Base-by-base conservation (phyloP, 805 yeast species). In the Brettanomyces nanus region DNA sequence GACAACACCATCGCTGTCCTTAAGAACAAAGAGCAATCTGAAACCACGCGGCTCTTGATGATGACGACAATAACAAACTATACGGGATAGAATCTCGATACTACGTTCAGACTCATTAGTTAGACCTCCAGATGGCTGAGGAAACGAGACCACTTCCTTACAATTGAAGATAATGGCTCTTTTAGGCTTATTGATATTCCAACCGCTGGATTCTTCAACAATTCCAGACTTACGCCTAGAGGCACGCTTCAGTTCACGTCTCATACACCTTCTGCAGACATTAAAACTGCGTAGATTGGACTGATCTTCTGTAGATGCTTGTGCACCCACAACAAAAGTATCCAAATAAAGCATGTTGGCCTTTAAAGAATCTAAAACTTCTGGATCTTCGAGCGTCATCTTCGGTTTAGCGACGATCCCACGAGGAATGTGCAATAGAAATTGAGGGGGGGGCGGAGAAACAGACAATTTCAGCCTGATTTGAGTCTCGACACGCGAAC, bases 41-140 rank as follows among this genome's bases (percentile, higher is more conserved):
- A 89, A 90, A 1, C 98, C 98, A 29, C 71, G 71, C n/a, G 79
- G 66, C 45, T 89, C 95, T 46, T 78, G 77, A 60, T 92, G 98
- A 60, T 92, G 98, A 46, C 97, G 76, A 62, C 97, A 92, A 58
- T 92, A 90, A 60, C 98, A 90, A 7, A 90, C 90, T 30, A 92
- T 76, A 59, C 98, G 75, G 19, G 95, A 74, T 27, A 72, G 60
- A 25, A 75, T 52, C 31, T 74, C 78, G 28, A 75, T 52, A 3
- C 66, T 54, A 45, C 68, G 69, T 13, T 40, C 54, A 32, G 43
- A 49, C 2, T 17, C n/a, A 54, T 47, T 11, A 28, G 48, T 54
- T 10, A 21, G 20, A 36, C 43, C 45, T 3, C 56, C 60, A 20
- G 67, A 65, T 22, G 81, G 78, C 20, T 80, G 67, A 5, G 85